A percentile compares a stretch with the other conserved stretches of the same genome.
These are phyloP conservation scores for Nannizziopsis arthrosporioides DNA, from an alignment of 2,329 filamentous ascomycete genomes.

Conservation along the genomic window DNA sequence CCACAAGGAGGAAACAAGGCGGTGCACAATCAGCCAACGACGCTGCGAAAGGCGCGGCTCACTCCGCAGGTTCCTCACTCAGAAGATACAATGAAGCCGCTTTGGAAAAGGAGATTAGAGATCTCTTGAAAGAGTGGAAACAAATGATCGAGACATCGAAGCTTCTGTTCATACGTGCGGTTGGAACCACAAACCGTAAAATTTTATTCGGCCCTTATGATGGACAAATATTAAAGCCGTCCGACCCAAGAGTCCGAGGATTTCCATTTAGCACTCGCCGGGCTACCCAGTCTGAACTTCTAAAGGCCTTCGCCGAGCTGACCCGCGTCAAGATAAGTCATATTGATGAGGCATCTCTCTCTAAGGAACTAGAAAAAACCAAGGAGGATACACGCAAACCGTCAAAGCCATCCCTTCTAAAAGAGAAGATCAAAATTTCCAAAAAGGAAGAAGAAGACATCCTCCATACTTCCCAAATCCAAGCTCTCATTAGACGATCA, in stretches of 20 bases:
- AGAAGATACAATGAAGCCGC: constrained; percentile 91
- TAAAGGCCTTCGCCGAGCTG: constrained; percentile 87
- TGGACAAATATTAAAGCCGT: constrained; percentile 65
- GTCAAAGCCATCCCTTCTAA: constrained; percentile 26
- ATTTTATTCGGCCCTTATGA: constrained; percentile 89
- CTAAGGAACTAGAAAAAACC: constrained; percentile 39
- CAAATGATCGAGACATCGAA: constrained; percentile 71
- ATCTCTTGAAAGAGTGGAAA: constrained; percentile 74
- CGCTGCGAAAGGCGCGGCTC: constrained; percentile 81
- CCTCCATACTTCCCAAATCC: constrained; percentile 79
- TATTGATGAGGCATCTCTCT: constrained; percentile 55
- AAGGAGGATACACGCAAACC: constrained; percentile 31
- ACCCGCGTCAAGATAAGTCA: constrained; percentile 78
- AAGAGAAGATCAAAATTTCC: constrained; percentile 48
- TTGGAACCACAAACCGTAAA: constrained; percentile 70
- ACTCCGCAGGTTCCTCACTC: constrained; percentile 82
- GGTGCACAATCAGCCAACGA: constrained; percentile 91
- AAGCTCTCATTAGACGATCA: constrained; percentile 74
- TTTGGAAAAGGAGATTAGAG: constrained; percentile 74
- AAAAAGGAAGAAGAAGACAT: constrained; percentile 74
- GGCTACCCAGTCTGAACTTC: constrained; percentile 86
- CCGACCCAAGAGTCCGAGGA: constrained; percentile 67
- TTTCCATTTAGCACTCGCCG: constrained; percentile 90
- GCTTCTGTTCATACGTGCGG: constrained; percentile 78
- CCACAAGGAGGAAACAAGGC: constrained; percentile 89